These are phyloP conservation scores for Amanita thiersii DNA, from an alignment of 768 basidiomycete genomes.

Conservation along the genomic window DNA sequence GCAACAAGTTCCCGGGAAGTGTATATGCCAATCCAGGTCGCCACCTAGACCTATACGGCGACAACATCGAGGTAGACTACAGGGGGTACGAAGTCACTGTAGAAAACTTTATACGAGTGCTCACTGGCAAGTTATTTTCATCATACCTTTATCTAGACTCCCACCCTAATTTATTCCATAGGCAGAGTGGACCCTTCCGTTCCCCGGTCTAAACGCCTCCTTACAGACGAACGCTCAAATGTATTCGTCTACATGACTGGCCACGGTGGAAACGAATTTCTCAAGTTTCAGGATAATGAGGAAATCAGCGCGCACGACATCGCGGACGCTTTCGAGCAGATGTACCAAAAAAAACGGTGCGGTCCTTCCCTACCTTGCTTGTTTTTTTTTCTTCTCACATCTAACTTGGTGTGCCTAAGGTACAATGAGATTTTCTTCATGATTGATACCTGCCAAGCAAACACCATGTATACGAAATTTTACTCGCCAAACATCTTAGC, in stretches of 20 bases:
- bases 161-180: conserved; percentile 18
- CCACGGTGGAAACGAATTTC: conserved; percentile 95
- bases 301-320: conserved; percentile 96
- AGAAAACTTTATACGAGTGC: conserved; percentile 86
- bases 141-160: not conserved
- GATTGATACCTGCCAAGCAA: conserved; percentile 98
- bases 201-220: conserved; percentile 86
- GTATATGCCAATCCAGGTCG: conserved; percentile 87
- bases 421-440: conserved; percentile 98
- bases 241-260: conserved; percentile 98
- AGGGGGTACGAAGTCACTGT: conserved; percentile 97
- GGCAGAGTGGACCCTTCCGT: conserved; percentile 80
- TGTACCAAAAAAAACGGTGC: conserved; percentile 94
- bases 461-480: conserved; percentile 88
- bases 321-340: conserved; percentile 97
- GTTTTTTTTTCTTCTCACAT: not conserved
- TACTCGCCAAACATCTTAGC: conserved; percentile 92
- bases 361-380: conserved; percentile 12
- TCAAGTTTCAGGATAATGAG: conserved; percentile 99
- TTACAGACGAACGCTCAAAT: conserved; percentile 87
- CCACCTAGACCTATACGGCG: conserved; percentile 85
- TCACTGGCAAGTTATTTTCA: conserved; percentile 61
- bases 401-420: conserved; percentile 21
- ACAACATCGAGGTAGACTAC: conserved; percentile 97
- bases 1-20: conserved; percentile 87